phyloP scores from a whole-genome alignment of 75 land plant species.

The Cupressus sempervirens region DNA sequence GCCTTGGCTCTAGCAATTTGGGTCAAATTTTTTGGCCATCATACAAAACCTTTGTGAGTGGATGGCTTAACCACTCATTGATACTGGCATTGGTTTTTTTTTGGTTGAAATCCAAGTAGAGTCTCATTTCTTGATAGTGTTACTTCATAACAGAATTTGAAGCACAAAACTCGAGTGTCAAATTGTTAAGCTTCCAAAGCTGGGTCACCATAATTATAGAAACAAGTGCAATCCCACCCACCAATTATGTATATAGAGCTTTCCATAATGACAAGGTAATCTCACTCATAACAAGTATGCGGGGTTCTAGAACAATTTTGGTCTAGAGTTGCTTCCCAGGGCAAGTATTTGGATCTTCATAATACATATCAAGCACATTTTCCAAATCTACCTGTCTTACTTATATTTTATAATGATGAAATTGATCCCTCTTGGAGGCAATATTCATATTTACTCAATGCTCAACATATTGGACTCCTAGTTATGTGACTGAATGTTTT shows the following conservation, averaged over 20 bases:
- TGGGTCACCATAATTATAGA: conserved; percentile 26
- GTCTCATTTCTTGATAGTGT: conserved; percentile 52
- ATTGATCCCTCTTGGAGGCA: too few species aligned
- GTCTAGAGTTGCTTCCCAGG: conserved; percentile 47
- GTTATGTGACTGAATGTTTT: too few species aligned
- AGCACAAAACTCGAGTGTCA: conserved; percentile 9
- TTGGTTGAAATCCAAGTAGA: conserved; percentile 72
- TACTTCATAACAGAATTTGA: conserved; percentile 21
- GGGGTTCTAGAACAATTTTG: conserved; percentile 17
- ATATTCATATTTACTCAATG: too few species aligned
- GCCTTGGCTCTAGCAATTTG: conserved; percentile 56
- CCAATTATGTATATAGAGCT: conserved; percentile 20
- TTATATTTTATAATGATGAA: too few species aligned
- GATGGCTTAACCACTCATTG: conserved; percentile 65
- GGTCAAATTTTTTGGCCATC: conserved; percentile 47
- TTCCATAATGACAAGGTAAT: conserved; percentile 14
- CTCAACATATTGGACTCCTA: too few species aligned
- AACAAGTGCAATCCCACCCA: conserved; percentile 35
- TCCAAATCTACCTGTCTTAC: conserved; percentile 82
- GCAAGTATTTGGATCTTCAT: conserved; percentile 63
- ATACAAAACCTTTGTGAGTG: conserved; percentile 52
- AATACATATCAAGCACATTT: conserved; percentile 64
- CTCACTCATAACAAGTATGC: conserved; percentile 42
- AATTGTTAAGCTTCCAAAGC: conserved; percentile 20
- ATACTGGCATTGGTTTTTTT: conserved; percentile 53